These are phyloP conservation scores for Rhizophagus prolifer DNA, from an alignment of 192 early-diverging fungal species.

Conservation along the genomic window DNA sequence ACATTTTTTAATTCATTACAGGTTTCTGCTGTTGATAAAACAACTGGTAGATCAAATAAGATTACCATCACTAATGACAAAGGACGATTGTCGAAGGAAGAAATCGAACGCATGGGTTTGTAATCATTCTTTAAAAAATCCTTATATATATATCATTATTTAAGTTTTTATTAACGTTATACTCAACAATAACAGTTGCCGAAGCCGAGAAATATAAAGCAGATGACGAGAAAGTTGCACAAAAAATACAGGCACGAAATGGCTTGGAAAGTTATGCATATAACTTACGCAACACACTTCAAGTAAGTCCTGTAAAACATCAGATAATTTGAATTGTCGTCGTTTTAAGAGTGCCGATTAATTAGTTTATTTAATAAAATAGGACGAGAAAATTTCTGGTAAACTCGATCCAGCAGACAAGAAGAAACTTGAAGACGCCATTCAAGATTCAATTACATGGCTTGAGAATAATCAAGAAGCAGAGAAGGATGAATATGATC, in stretches of 20 bases:
- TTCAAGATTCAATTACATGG: slow-evolving; percentile 91
- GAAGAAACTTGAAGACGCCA: slow-evolving; percentile 77
- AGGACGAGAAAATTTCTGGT: slow-evolving; percentile 82
- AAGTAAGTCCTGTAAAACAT: slow-evolving; percentile 59
- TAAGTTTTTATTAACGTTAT: background rate
- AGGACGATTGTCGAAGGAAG: slow-evolving; percentile 93
- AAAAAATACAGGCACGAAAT: slow-evolving; percentile 86
- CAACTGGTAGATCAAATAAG: slow-evolving; percentile 88
- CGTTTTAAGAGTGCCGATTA: slow-evolving; percentile 39
- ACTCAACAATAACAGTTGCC: slow-evolving; percentile 42
- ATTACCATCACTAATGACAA: slow-evolving; percentile 99
- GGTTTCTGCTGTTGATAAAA: slow-evolving; percentile 86
- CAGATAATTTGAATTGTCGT: slow-evolving; percentile 45
- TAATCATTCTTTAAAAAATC: background rate
- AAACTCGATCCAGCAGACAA: slow-evolving; percentile 86
- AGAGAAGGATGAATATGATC: slow-evolving; percentile 93
- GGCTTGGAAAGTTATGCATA: slow-evolving; percentile 88
- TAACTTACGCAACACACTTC: slow-evolving; percentile 60
- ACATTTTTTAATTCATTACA: slow-evolving; percentile 46
- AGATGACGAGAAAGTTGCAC: slow-evolving; percentile 88
- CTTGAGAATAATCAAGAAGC: slow-evolving; percentile 88
- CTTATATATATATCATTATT: too few relatives aligned
- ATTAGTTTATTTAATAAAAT: slow-evolving; percentile 75
- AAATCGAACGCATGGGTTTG: slow-evolving; percentile 90
- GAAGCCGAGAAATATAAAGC: slow-evolving; percentile 95